Evolutionary conservation across 805 yeast genomes (phyloP).

Genomic region (Allodekkera sacchari): DNA sequence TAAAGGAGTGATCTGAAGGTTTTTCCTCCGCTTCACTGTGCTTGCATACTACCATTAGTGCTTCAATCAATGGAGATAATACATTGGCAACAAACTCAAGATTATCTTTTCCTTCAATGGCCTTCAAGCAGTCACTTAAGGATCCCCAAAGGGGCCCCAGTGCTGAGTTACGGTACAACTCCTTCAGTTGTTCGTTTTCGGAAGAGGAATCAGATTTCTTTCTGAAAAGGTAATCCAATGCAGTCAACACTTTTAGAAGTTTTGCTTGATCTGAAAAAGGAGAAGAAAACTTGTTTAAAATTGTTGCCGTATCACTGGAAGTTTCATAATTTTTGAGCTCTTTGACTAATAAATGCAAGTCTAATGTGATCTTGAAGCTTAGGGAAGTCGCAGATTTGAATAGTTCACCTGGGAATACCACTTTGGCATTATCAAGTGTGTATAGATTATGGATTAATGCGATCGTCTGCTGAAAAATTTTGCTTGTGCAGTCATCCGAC

Average conservation of each 20-base stretch:
- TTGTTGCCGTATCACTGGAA: conserved; percentile 40
- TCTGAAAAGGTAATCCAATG: conserved; percentile 74
- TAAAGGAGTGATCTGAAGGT: conserved; percentile 44
- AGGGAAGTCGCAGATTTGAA: conserved; percentile 54
- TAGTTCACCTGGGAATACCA: conserved; percentile 58
- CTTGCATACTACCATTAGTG: conserved; percentile 94
- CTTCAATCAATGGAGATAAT: conserved; percentile 78
- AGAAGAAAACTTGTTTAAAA: conserved; percentile 58
- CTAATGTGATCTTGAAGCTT: conserved; percentile 46
- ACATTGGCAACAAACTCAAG: conserved; percentile 67
- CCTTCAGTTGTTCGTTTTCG: conserved; percentile 42
- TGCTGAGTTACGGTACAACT: conserved; percentile 57
- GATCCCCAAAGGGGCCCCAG: conserved; percentile 82
- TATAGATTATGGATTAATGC: conserved; percentile 74
- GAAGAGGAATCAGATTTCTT: conserved; percentile 24
- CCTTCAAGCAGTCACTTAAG: conserved; percentile 60
- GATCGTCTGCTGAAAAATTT: conserved; percentile 77
- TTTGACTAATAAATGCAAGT: conserved; percentile 40
- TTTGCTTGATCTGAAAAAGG: conserved; percentile 85
- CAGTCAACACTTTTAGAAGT: conserved; percentile 76
- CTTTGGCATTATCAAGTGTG: conserved; percentile 49
- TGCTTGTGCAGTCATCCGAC: conserved; percentile 76
- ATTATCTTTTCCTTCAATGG: conserved; percentile 49
- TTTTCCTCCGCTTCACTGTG: conserved; percentile 59
- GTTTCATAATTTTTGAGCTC: conserved; percentile 32